phyloP scores from a whole-genome alignment of 257 asterid species.

The Thymus quinquecostatus region DNA sequence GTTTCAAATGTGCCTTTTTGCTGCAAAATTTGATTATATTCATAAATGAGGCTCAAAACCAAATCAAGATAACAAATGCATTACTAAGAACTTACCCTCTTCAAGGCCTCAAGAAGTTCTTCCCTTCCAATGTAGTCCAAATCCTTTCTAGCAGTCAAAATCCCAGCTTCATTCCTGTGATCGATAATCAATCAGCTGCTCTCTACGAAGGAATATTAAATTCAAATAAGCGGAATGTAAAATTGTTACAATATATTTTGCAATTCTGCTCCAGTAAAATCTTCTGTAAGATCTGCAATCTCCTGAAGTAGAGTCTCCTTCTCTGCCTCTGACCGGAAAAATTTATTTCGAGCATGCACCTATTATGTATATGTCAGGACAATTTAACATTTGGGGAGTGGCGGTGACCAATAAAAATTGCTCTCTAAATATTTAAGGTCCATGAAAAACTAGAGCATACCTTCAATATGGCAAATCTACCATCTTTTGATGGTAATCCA shows the following conservation, averaged over 20 bases:
- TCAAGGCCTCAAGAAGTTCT: slow-evolving; percentile 96
- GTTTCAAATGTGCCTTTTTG: slow-evolving; percentile 99
- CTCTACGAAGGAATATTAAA: slow-evolving; percentile 28
- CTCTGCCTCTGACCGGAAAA: slow-evolving; percentile 89
- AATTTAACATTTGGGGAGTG: slow-evolving; percentile 9
- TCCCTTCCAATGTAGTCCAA: slow-evolving; percentile 86
- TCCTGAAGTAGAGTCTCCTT: slow-evolving; percentile 83
- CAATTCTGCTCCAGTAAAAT: slow-evolving; percentile 97
- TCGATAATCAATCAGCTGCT: slow-evolving; percentile 39
- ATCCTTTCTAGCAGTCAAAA: slow-evolving; percentile 93
- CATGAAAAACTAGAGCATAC: slow-evolving; percentile 42
- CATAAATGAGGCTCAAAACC: slow-evolving; percentile 20
- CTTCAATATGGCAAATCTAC: slow-evolving; percentile 93
- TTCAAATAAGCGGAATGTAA: slow-evolving; percentile 19
- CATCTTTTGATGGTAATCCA: slow-evolving; percentile 95
- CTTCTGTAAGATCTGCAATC: slow-evolving; percentile 82
- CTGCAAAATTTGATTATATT: slow-evolving; percentile 54
- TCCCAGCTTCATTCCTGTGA: slow-evolving; percentile 98
- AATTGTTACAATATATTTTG: slow-evolving; percentile 82
- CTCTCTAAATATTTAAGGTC: slow-evolving; percentile 13
- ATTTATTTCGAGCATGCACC: slow-evolving; percentile 99
- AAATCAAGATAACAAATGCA: slow-evolving; percentile 22
- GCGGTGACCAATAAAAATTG: neutral
- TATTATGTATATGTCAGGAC: slow-evolving; percentile 36
- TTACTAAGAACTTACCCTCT: slow-evolving; percentile 61